phyloP scores from a whole-genome alignment of 805 yeast genomes.

The Sugiyamaella marilandica region DNA sequence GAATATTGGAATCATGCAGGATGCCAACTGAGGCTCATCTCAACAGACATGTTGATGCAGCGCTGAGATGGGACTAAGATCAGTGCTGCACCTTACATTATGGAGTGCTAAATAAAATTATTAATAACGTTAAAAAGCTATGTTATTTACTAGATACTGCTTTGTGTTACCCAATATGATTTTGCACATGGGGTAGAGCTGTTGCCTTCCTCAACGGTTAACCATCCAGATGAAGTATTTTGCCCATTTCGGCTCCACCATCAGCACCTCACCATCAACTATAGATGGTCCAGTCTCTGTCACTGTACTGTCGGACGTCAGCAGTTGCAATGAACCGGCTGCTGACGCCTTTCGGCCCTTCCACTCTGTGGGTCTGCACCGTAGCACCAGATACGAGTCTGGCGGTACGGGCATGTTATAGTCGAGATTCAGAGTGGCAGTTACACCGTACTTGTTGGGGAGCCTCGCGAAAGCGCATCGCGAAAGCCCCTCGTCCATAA shows the following conservation, averaged over 20 bases:
- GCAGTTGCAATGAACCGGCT: slow-evolving; percentile 56
- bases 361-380: slow-evolving; percentile 54
- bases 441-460: slow-evolving; percentile 78
- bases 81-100: no score
- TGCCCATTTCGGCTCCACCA: slow-evolving; percentile 89
- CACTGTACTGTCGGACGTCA: slow-evolving; percentile 13
- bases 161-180: no score
- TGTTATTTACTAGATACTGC: no score
- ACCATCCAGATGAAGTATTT: slow-evolving; percentile 55
- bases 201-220: no score
- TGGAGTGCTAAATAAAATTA: no score
- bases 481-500: slow-evolving; percentile 72
- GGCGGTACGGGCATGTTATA: slow-evolving; percentile 45
- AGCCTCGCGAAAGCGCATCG: slow-evolving; percentile 68
- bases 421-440: slow-evolving; percentile 65
- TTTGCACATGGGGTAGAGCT: no score
- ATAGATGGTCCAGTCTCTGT: slow-evolving; percentile 32
- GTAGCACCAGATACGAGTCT: slow-evolving; percentile 56
- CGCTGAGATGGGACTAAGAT: no score
- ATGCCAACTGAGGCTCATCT: not conserved
- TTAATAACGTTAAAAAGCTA: no score
- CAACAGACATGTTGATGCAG: no score
- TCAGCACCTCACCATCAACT: slow-evolving; percentile 62
- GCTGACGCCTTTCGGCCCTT: slow-evolving; percentile 73
- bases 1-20: slow-evolving; percentile 31